These are phyloP conservation scores for Sarocladiaceae sp. DNA, from an alignment of 2,329 filamentous ascomycete genomes.

Conservation along the genomic window DNA sequence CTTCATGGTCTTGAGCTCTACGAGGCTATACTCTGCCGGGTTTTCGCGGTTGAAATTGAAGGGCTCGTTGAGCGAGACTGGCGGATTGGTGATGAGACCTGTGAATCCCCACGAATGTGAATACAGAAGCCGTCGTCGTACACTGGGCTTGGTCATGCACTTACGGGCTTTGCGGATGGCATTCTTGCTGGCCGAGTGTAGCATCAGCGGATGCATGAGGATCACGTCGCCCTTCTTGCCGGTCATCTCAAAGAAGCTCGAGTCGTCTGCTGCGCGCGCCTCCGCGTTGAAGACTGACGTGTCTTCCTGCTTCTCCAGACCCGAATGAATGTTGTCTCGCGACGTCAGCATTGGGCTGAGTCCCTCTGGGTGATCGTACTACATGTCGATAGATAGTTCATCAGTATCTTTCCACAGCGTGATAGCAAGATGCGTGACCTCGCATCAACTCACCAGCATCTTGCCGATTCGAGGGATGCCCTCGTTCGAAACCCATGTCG, in stretches of 20 bases:
- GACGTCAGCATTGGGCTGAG: slow-evolving; percentile 60
- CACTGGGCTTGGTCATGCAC: slow-evolving; percentile 28
- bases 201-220: slow-evolving; percentile 54
- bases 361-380: slow-evolving; percentile 55
- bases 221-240: slow-evolving; percentile 52
- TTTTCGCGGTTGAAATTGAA: slow-evolving; percentile 44
- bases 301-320: slow-evolving; percentile 11
- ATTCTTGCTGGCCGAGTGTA: slow-evolving; percentile 43
- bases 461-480: slow-evolving; percentile 9
- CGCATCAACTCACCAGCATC: slow-evolving; percentile 7
- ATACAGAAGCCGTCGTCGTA: slow-evolving; percentile 17
- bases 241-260: slow-evolving; percentile 45
- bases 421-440: no score
- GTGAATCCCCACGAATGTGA: not conserved
- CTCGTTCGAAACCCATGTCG: slow-evolving; percentile 49
- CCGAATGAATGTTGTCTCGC: slow-evolving; percentile 33
- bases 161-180: slow-evolving; percentile 16
- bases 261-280: slow-evolving; percentile 14
- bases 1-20: slow-evolving; percentile 32
- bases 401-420: not conserved
- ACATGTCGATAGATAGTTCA: not conserved
- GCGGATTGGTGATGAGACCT: slow-evolving; percentile 52
- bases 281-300: slow-evolving; percentile 41
- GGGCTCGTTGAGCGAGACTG: slow-evolving; percentile 44
- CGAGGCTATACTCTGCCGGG: slow-evolving; percentile 41